Evolutionary conservation across 2,329 filamentous ascomycete genomes (phyloP), one percentile per base, ranked within the genome.

Genomic region (Pestalotiopsis sp.): DNA sequence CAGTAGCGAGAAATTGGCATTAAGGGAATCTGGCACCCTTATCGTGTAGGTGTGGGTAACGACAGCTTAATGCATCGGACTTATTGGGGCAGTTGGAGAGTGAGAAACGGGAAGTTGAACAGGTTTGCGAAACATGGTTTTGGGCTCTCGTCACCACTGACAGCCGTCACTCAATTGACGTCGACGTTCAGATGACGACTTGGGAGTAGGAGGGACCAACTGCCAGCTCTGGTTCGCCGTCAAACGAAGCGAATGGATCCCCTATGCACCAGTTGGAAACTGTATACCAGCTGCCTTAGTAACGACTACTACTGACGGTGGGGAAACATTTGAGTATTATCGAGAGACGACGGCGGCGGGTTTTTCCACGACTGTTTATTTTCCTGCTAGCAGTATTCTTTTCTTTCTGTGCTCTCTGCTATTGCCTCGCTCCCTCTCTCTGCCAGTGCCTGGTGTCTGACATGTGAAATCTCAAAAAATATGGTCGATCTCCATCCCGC

Each of bases 21-120:
- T 36, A 58, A 23, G 63, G 41, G 49, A 66, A 52, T 52, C 49
- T 52, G 20, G 61, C 61, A 49, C 38, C 61, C 38, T 64, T 64
- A 66, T 58, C 49, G 23, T 49, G 65, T 59, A 60, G 65, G 65
- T 66, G 65, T 66, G 65, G 65, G 65, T 52, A 36, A 38, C 65
- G 13, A 66, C 65, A 60, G 52, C 65, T 59, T 66, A 60, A 59
- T 66, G 65, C 65, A 66, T 52, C 65, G 52, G 52, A 66, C 52
- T 52, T 59, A 66, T 66, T 66, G 56, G 56, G 65, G 65, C 52
- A 66, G 65, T 41, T 59, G 36, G 56, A 23, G 27, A 38, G 13
- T 23, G 31, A 66, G 65, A 66, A 66, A 66, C 36, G 65, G 65
- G 65, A 52, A 66, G 65, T 60, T 66, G 52, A 57, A 27, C 31